Percentiles rank a stretch among this genome's conserved stretches.
Evolutionary conservation across 108 stramenopile genomes (phyloP).

Genomic region (Stephanodiscus minutulus): DNA sequence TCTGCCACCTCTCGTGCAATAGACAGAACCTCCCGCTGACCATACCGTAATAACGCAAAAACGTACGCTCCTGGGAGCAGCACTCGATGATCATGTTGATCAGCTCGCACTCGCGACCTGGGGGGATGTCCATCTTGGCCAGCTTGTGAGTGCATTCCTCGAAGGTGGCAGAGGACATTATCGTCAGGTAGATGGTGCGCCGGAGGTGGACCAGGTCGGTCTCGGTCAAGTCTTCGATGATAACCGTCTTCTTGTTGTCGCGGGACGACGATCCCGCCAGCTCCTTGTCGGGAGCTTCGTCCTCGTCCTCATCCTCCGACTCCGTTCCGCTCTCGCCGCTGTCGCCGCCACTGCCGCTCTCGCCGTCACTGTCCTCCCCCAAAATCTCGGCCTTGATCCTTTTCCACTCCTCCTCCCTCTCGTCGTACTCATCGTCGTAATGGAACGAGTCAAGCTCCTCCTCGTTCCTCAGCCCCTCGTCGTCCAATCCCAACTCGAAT

Average conservation of each 20-base stretch:
- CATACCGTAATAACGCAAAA: slow-evolving; percentile 94
- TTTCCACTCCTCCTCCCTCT: slow-evolving; percentile 89
- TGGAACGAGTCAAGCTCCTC: slow-evolving; percentile 88
- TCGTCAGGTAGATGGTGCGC: slow-evolving; percentile 97
- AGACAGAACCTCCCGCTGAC: slow-evolving; percentile 95
- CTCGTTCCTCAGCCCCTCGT: slow-evolving; percentile 87
- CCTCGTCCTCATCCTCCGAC: slow-evolving; percentile 62
- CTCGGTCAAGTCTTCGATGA: slow-evolving; percentile 84
- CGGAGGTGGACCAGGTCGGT: slow-evolving; percentile 96
- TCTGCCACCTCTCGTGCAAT: slow-evolving; percentile 83
- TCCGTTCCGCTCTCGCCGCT: slow-evolving; percentile 58
- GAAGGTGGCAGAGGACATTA: slow-evolving; percentile 97
- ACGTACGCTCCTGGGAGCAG: slow-evolving; percentile 97
- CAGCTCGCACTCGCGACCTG: slow-evolving; percentile 82
- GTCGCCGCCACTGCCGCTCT: slow-evolving; percentile 48
- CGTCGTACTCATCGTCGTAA: slow-evolving; percentile 78
- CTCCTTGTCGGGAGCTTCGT: slow-evolving; percentile 43
- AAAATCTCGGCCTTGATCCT: slow-evolving; percentile 91
- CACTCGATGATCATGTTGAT: slow-evolving; percentile 99
- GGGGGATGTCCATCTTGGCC: slow-evolving; percentile 91
- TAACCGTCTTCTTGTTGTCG: slow-evolving; percentile 46
- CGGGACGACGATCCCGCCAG: background rate
- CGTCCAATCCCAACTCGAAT: slow-evolving; percentile 93
- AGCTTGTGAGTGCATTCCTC: slow-evolving; percentile 99
- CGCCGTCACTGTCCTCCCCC: slow-evolving; percentile 72